phyloP scores from a whole-genome alignment of 192 early-diverging fungal species.

The Gaertneriomyces sp. region DNA sequence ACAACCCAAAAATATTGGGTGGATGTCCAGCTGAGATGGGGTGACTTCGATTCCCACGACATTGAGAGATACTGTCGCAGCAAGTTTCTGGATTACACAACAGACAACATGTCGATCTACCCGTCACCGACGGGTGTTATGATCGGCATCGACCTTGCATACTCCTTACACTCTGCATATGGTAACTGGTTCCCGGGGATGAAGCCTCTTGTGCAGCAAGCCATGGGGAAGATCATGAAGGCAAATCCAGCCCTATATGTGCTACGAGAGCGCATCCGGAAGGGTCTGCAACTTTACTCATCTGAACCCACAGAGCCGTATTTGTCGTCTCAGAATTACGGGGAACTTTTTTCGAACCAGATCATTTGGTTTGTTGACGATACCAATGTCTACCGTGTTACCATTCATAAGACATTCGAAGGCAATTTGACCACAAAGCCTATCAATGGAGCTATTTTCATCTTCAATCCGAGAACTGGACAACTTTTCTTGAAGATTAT shows the following conservation, averaged over 20 bases:
- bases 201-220: conserved; percentile 96
- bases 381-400: conserved; percentile 99
- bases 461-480: conserved; percentile 98
- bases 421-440: conserved; percentile 99
- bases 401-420: conserved; percentile 99
- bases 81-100: conserved; percentile 97
- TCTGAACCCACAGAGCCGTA: conserved; percentile 99
- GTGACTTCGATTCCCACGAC: conserved; percentile 98
- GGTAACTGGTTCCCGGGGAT: conserved; percentile 99
- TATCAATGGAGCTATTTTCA: conserved; percentile 98
- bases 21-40: conserved; percentile 98
- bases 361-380: conserved; percentile 99
- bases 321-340: conserved; percentile 82
- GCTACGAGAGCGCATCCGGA: conserved; percentile 95
- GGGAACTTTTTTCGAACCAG: conserved; percentile 96
- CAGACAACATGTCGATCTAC: conserved; percentile 98
- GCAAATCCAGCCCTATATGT: conserved; percentile 97
- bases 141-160: conserved; percentile 96
- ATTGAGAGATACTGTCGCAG: conserved; percentile 97
- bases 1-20: conserved; percentile 97
- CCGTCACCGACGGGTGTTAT: conserved; percentile 97
- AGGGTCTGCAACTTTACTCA: conserved; percentile 96
- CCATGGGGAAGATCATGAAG: conserved; percentile 99
- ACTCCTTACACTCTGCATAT: conserved; percentile 86
- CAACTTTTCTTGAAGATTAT: conserved; percentile 99